These are phyloP conservation scores for Fonsecaea pedrosoi DNA, from an alignment of 2,329 filamentous ascomycete genomes.

Conservation along the genomic window DNA sequence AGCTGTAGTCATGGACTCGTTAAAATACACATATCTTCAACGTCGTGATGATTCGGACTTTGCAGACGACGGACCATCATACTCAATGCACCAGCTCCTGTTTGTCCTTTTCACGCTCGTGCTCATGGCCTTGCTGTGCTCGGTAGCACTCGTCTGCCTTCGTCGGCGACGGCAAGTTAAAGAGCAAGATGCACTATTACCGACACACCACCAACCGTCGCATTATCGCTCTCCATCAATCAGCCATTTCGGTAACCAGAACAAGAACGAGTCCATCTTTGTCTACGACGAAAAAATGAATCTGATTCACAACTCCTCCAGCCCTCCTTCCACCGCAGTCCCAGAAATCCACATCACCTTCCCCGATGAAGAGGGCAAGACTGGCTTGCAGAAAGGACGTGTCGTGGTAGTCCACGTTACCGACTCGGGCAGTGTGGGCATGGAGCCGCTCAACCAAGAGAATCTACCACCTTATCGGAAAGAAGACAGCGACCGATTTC, in stretches of 20 bases:
- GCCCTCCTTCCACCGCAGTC: conserved; percentile 80
- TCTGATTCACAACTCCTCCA: conserved; percentile 76
- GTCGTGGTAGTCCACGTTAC: conserved; percentile 92
- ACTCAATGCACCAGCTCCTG: conserved; percentile 76
- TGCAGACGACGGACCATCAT: conserved; percentile 52
- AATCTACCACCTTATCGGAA: conserved; percentile 85
- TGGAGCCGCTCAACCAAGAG: conserved; percentile 81
- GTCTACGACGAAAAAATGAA: conserved; percentile 81
- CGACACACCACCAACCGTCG: conserved; percentile 68
- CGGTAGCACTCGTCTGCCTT: conserved; percentile 73
- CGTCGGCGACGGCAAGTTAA: conserved; percentile 68
- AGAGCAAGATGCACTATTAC: conserved; percentile 63
- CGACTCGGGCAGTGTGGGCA: conserved; percentile 80
- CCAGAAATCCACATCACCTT: conserved; percentile 99
- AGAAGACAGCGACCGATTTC: conserved; percentile 78
- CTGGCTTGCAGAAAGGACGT: conserved; percentile 74
- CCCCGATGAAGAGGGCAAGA: conserved; percentile 84
- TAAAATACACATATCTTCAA: conserved; percentile 24
- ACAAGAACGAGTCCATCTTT: conserved; percentile 72
- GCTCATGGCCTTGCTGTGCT: conserved; percentile 72
- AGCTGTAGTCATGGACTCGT: conserved; percentile 28
- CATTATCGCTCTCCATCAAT: conserved; percentile 67
- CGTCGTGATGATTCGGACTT: conserved; percentile 41
- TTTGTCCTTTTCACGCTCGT: conserved; percentile 80
- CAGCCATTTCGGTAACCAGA: conserved; percentile 54